A percentile compares a stretch with the other conserved stretches of the same genome.
Conservation (phyloP, 208 protist species). For the Naegleria gruberi region DNA sequence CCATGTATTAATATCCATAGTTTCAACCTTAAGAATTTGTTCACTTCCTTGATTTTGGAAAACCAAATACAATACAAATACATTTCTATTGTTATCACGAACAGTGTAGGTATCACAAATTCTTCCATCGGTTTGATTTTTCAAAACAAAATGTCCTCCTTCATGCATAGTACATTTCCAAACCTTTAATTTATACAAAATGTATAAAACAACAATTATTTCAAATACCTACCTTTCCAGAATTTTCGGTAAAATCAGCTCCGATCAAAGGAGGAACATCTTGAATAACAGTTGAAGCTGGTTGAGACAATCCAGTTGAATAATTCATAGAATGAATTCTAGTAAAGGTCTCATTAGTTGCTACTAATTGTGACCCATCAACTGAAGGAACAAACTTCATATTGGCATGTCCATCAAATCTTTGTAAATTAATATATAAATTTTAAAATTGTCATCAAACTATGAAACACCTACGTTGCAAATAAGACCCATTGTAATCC, state of each 20-base stretch:
- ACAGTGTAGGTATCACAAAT: not conserved
- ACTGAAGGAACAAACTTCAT: not conserved
- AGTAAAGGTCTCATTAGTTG: not conserved
- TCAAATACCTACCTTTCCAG: too few relatives aligned
- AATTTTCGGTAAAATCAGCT: not conserved
- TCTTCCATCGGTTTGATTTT: not conserved
- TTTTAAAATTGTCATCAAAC: not conserved
- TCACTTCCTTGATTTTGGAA: not conserved
- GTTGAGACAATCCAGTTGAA: not conserved
- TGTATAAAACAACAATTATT: too few relatives aligned
- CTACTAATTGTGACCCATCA: not conserved
- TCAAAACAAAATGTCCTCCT: not conserved
- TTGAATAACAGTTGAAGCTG: not conserved
- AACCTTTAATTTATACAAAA: too few relatives aligned
- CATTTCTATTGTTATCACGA: not conserved
- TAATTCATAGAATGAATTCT: not conserved
- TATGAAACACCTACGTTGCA: not conserved
- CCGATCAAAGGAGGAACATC: not conserved
- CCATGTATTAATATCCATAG: not conserved
- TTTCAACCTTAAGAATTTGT: not conserved
- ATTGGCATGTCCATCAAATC: not conserved
- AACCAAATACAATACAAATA: not conserved
- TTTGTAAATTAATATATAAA: not conserved
- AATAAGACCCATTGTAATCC: not conserved
- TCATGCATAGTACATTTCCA: not conserved